Conservation (phyloP, 257 asterid species). For the Fraxinus excelsior region DNA sequence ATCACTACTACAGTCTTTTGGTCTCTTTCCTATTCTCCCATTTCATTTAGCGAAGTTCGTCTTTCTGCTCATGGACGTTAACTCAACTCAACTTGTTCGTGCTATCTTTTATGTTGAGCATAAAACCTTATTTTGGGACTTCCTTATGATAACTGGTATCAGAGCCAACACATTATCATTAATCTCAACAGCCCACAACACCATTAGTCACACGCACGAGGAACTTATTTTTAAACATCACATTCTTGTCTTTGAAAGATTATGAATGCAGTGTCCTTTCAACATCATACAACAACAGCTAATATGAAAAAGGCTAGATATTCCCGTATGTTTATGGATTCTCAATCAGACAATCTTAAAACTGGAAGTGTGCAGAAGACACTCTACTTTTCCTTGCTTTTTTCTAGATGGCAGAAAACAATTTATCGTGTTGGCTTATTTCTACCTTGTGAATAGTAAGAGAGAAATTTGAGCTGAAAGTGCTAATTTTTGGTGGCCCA, state of each 20-base stretch:
- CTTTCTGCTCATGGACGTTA: not conserved
- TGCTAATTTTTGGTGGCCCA: slow-evolving; percentile 78
- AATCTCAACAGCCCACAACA: slow-evolving; percentile 30
- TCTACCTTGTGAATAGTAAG: slow-evolving; percentile 31
- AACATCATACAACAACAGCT: slow-evolving; percentile 46
- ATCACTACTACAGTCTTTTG: slow-evolving; percentile 30
- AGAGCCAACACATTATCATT: slow-evolving; percentile 26
- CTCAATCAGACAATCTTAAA: slow-evolving; percentile 61
- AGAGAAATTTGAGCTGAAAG: slow-evolving; percentile 42
- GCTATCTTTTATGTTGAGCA: not conserved
- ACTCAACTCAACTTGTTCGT: not conserved
- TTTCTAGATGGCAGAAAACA: slow-evolving; percentile 44
- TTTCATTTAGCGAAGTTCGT: not conserved
- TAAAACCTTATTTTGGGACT: not conserved
- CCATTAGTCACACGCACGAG: slow-evolving; percentile 10
- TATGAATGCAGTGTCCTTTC: slow-evolving; percentile 60
- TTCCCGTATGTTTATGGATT: slow-evolving; percentile 42
- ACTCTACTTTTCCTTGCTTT: slow-evolving; percentile 48
- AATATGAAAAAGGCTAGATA: slow-evolving; percentile 46
- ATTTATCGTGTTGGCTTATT: slow-evolving; percentile 33
- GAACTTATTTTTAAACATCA: slow-evolving; percentile 3
- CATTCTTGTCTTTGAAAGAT: slow-evolving; percentile 37
- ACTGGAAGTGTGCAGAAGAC: slow-evolving; percentile 65
- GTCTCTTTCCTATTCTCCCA: not conserved
- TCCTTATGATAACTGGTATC: not conserved